Evolutionary conservation across 108 stramenopile genomes (phyloP).

Genomic region (Pseudonitzschia multistriata): DNA sequence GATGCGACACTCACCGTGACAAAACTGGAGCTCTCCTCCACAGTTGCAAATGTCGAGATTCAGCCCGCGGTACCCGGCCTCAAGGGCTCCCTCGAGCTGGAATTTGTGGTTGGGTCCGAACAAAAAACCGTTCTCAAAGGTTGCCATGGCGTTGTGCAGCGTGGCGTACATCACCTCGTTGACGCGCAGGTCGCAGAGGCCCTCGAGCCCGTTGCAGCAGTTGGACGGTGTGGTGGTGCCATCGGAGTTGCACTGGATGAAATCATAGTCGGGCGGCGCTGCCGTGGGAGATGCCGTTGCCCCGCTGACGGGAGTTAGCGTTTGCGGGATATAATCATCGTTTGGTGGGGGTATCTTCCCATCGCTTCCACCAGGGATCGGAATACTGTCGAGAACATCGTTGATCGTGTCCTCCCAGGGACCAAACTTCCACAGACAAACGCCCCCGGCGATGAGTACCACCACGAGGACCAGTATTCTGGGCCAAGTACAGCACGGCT

Average conservation of each 20-base stretch:
- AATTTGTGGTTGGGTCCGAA: conserved; percentile 53
- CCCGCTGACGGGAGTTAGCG: neutral
- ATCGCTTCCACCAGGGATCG: conserved; percentile 10
- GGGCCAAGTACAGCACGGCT: conserved; percentile 27
- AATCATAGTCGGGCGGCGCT: conserved; percentile 3
- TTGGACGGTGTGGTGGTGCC: neutral
- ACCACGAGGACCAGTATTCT: conserved; percentile 17
- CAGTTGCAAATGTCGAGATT: conserved; percentile 70
- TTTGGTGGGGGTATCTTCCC: neutral
- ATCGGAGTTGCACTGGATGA: conserved; percentile 25
- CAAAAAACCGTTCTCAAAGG: conserved; percentile 43
- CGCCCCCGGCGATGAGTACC: conserved; percentile 5
- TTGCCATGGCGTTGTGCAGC: conserved; percentile 67
- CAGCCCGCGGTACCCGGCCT: conserved; percentile 68
- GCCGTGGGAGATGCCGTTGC: conserved; percentile 22
- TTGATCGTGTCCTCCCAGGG: conserved; percentile 33
- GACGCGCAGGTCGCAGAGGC: conserved; percentile 53
- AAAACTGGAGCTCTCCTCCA: conserved; percentile 48
- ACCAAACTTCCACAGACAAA: conserved; percentile 35
- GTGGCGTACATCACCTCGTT: conserved; percentile 60
- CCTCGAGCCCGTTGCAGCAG: conserved; percentile 69
- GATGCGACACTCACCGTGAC: conserved; percentile 37
- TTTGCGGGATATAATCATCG: too few species aligned
- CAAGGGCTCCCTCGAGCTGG: conserved; percentile 56
- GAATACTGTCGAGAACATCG: conserved; percentile 5